phyloP scores from a whole-genome alignment of 441 rosid species.

The Pelargonium myrrhifolium region DNA sequence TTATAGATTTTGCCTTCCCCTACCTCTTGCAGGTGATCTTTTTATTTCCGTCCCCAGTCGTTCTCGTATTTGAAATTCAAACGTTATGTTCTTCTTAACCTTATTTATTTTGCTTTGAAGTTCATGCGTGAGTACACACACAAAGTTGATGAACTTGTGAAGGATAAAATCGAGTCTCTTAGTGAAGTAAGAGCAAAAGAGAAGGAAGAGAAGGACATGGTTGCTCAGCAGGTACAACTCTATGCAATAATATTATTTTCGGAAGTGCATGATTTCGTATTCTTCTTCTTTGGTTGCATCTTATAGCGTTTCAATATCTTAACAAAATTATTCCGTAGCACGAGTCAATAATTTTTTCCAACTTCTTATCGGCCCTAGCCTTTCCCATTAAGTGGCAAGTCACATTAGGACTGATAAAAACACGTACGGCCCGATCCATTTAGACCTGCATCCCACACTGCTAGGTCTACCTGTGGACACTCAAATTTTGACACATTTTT shows the following conservation, averaged over 20 bases:
- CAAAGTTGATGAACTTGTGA: conserved; percentile 91
- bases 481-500: too few species aligned
- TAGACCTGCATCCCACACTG: too few species aligned
- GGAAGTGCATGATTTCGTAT: too few species aligned
- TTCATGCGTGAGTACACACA: conserved; percentile 89
- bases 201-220: conserved; percentile 84
- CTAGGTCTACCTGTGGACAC: too few species aligned
- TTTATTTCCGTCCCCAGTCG: not conserved
- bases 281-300: not conserved
- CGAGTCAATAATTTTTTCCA: too few species aligned
- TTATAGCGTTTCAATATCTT: not conserved
- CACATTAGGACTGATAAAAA: too few species aligned
- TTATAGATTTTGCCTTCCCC: conserved; percentile 25
- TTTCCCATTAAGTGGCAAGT: too few species aligned
- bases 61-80: not conserved
- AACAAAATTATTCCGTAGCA: too few species aligned
- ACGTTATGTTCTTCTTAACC: not conserved
- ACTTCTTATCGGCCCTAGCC: too few species aligned
- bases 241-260: not conserved
- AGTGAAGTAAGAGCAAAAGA: conserved; percentile 74
- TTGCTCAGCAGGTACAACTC: conserved; percentile 64
- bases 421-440: too few species aligned
- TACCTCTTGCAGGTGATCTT: conserved; percentile 63
- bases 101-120: conserved; percentile 26
- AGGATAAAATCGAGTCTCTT: conserved; percentile 72